Evolutionary conservation across 1,139 yeast species (phyloP).

Genomic region (Nadsonia starkeyi-henricii): DNA sequence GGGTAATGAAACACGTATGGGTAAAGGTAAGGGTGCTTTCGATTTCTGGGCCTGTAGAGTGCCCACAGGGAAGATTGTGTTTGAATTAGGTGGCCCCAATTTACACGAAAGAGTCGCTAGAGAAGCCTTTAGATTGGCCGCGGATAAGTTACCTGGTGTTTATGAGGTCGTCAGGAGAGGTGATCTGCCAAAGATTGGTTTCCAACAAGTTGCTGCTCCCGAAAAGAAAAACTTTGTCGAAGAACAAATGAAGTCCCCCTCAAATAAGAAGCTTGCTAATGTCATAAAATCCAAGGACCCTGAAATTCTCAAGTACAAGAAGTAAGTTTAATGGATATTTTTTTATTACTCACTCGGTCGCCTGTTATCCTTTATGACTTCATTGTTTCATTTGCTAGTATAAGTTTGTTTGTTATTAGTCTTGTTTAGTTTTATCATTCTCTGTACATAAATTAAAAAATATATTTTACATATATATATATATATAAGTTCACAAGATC

Average conservation of each 20-base stretch:
- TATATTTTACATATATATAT: slow-evolving; percentile 4
- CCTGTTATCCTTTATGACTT: background rate
- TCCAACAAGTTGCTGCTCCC: slow-evolving; percentile 32
- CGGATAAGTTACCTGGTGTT: slow-evolving; percentile 83
- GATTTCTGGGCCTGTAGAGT: slow-evolving; percentile 96
- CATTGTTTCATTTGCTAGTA: background rate
- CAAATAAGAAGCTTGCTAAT: slow-evolving; percentile 31
- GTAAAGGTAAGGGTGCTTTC: slow-evolving; percentile 97
- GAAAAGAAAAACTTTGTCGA: slow-evolving; percentile 41
- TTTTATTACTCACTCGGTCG: background rate
- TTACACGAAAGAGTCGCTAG: slow-evolving; percentile 84
- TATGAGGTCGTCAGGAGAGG: slow-evolving; percentile 69
- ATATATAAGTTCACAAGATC: background rate
- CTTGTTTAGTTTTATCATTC: slow-evolving; percentile 1
- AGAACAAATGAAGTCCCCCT: slow-evolving; percentile 44
- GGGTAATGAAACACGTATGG: slow-evolving; percentile 99
- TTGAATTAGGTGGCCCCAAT: slow-evolving; percentile 66
- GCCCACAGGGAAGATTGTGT: slow-evolving; percentile 85
- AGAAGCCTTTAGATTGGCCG: slow-evolving; percentile 85
- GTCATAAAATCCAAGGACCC: slow-evolving; percentile 22
- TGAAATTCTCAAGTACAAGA: slow-evolving; percentile 22
- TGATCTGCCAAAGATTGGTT: slow-evolving; percentile 60
- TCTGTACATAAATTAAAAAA: background rate
- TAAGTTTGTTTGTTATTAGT: slow-evolving; percentile 1
- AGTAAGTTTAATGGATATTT: slow-evolving; percentile 11